A percentile compares a stretch with the other conserved stretches of the same genome.
These are phyloP conservation scores for Chaetoceros tenuissimus DNA, from an alignment of 108 stramenopile species.

Conservation along the genomic window DNA sequence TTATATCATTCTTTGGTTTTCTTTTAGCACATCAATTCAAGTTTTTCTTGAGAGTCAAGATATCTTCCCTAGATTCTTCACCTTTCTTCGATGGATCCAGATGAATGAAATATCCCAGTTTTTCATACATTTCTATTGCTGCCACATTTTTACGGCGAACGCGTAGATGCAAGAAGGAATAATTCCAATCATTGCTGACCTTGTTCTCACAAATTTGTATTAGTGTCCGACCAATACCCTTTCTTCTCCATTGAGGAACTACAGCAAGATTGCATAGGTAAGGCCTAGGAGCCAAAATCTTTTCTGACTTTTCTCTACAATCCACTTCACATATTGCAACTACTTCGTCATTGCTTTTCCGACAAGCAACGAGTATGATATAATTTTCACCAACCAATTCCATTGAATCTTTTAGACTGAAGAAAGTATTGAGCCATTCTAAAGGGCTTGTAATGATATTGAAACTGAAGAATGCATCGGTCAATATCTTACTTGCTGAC, in stretches of 20 bases:
- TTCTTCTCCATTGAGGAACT: background rate
- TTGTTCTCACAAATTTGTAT: background rate
- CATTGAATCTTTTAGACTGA: background rate
- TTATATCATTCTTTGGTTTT: no score
- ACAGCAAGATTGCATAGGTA: background rate
- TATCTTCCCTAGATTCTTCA: no score
- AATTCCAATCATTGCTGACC: background rate
- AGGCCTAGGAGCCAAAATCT: background rate
- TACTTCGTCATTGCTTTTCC: no score
- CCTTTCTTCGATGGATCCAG: no score
- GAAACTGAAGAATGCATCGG: background rate
- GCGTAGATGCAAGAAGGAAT: background rate
- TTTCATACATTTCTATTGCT: background rate
- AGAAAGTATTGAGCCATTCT: background rate
- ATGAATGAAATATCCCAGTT: background rate
- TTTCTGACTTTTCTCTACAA: no score
- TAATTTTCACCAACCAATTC: background rate
- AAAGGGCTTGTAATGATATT: background rate
- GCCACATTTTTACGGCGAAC: background rate
- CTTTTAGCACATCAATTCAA: no score
- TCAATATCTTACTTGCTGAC: background rate
- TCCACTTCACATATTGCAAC: no score
- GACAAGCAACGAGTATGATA: no score
- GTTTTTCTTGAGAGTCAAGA: no score
- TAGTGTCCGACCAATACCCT: background rate